A percentile compares a stretch with the other conserved stretches of the same genome.
phyloP scores from a whole-genome alignment of 768 basidiomycete genomes.

The Rhizopogon vesiculosus region DNA sequence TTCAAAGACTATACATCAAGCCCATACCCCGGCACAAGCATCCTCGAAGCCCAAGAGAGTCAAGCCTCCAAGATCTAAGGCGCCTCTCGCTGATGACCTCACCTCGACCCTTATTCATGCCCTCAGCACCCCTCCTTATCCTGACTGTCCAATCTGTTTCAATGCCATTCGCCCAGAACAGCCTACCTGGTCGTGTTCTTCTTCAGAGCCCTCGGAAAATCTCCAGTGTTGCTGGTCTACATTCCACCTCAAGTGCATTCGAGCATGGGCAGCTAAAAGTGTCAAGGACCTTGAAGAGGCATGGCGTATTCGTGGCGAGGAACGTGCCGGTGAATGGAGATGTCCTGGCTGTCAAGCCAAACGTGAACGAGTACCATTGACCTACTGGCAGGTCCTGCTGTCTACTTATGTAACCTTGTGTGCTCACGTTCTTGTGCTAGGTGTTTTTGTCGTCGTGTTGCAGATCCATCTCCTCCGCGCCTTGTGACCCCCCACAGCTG shows the following conservation, averaged over 20 bases:
- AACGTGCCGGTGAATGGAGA: conserved; percentile 75
- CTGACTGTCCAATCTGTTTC: conserved; percentile 85
- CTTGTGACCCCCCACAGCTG: conserved; percentile 77
- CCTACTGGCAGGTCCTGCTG: conserved; percentile 52
- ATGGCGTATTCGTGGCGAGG: conserved; percentile 67
- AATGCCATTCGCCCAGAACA: conserved; percentile 72
- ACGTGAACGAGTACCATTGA: conserved; percentile 57
- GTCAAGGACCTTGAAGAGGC: conserved; percentile 70
- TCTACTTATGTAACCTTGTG: not conserved
- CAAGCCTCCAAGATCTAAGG: conserved; percentile 8
- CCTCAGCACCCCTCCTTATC: conserved; percentile 65
- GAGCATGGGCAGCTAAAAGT: conserved; percentile 82
- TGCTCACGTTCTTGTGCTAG: conserved; percentile 29
- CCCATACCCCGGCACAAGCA: not conserved
- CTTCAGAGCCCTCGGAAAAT: conserved; percentile 29
- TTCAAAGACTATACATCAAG: not conserved
- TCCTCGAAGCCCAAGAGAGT: conserved; percentile 4
- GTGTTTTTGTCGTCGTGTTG: conserved; percentile 79
- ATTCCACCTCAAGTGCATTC: conserved; percentile 88
- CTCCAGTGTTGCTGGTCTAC: conserved; percentile 81
- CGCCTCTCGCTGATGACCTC: conserved; percentile 51
- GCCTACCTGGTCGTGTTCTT: conserved; percentile 85
- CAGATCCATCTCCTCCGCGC: conserved; percentile 68
- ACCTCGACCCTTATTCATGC: conserved; percentile 67
- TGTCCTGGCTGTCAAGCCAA: conserved; percentile 92